These are phyloP conservation scores for Podospora comata DNA, from an alignment of 495 filamentous ascomycete genomes.

Conservation along the genomic window DNA sequence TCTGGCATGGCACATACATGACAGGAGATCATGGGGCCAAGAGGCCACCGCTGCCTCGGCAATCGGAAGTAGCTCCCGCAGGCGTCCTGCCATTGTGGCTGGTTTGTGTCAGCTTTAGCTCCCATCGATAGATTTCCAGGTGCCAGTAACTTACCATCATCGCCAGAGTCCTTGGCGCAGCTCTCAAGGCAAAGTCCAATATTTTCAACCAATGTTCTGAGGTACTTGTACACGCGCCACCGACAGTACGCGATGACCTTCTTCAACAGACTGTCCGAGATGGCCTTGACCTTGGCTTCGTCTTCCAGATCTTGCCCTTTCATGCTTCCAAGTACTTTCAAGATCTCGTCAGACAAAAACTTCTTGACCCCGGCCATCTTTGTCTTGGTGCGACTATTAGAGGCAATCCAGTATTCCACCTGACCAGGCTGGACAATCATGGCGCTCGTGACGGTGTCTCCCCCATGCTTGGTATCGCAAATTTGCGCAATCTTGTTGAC, in stretches of 20 bases:
- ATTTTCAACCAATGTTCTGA: not conserved
- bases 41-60: too few species aligned
- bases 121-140: too few species aligned
- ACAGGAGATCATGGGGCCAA: too few species aligned
- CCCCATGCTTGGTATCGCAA: constrained; percentile 21
- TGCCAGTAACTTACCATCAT: constrained; percentile 1
- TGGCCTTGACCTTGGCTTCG: not conserved
- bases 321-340: not conserved
- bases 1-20: too few species aligned
- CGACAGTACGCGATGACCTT: not conserved
- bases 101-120: too few species aligned
- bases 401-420: constrained; percentile 25
- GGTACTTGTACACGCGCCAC: not conserved
- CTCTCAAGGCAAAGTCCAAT: not conserved
- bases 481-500: constrained; percentile 34
- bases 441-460: constrained; percentile 26
- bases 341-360: constrained; percentile 10
- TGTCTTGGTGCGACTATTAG: constrained; percentile 16
- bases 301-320: not conserved
- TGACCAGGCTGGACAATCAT: constrained; percentile 17
- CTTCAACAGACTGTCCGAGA: not conserved
- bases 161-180: not conserved
- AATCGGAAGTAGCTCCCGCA: too few species aligned
- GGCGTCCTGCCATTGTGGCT: too few species aligned
- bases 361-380: not conserved